Evolutionary conservation across 1,284 basidiomycete genomes (phyloP), one percentile per base, ranked within the genome.

Genomic region (Leccinum subspadiceum): DNA sequence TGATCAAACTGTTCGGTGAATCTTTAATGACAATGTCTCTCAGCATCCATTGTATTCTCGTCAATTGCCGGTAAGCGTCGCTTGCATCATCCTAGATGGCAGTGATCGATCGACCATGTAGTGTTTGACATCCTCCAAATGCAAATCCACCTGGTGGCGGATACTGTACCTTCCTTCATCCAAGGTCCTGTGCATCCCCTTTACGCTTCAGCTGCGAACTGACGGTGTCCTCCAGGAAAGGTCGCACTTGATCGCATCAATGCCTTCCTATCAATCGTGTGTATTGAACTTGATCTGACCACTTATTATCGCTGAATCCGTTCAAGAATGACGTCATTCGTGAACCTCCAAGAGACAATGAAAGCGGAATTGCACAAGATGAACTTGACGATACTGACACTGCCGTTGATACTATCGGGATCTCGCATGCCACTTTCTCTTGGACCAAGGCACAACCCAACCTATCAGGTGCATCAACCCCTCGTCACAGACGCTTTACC

Each of bases 401-500:
- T 7, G 1, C 17, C 5, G 3, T 20, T 55, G 65, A 54, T 48
- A 62, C 20, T 39, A 67, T 77, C 33, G 75, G 76, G 22, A 76
- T 76, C 61, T 65, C 66, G 54, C 68, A 74, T 51, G 75, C 76
- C 2, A 61, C 64, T 2, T 77, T 76, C 60, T 65, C 70, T 6
- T 77, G 76, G 75, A 64, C 65, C 2, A 66, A 62, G 44, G 57
- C 65, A 9, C 52, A 52, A 5, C 29, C 58, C 29, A 65, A 65
- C 22, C 8, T 24, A 49, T 49, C 48, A 49, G 31, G 33, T 5
- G 54, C 67, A 53, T 57, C 64, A 33, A 67, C 64, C n/a, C 65
- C 64, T 22, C 64, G 53, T 10, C 60, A 64, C 44, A 64, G 80
- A 49, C 59, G 44, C 39, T 87, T 86, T 73, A 73, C 70, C 6